These are phyloP conservation scores for Phylloporus arenicola DNA, from an alignment of 768 basidiomycete species.

Conservation along the genomic window DNA sequence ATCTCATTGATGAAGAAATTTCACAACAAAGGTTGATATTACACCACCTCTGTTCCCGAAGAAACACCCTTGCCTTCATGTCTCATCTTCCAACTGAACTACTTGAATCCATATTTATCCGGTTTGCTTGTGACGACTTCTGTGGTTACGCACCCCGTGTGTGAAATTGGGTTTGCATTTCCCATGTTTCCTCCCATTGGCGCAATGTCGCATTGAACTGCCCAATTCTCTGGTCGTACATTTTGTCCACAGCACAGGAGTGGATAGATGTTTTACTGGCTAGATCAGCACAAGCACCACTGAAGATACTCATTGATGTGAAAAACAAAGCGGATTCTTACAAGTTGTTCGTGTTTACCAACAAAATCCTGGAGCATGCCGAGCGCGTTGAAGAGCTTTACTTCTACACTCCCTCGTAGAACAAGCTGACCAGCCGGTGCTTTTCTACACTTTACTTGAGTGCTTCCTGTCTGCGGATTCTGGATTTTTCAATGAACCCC, in stretches of 20 bases:
- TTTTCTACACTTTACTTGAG: background rate
- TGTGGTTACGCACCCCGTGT: background rate
- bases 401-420: background rate
- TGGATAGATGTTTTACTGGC: constrained; percentile 38
- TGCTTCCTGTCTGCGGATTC: background rate
- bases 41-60: background rate
- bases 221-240: constrained; percentile 9
- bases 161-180: background rate
- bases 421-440: no score
- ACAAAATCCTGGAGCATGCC: background rate
- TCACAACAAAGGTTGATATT: background rate
- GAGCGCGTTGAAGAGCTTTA: background rate
- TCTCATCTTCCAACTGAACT: constrained; percentile 9
- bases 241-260: constrained; percentile 25
- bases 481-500: background rate
- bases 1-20: background rate
- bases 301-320: no score
- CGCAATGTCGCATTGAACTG: no score
- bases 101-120: constrained; percentile 10
- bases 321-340: no score
- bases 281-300: constrained; percentile 42
- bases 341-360: background rate
- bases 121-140: background rate
- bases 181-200: no score
- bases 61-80: constrained; percentile 6